Conservation (phyloP, 1,139 yeast genomes). For the Blastobotrys arbuscula region DNA sequence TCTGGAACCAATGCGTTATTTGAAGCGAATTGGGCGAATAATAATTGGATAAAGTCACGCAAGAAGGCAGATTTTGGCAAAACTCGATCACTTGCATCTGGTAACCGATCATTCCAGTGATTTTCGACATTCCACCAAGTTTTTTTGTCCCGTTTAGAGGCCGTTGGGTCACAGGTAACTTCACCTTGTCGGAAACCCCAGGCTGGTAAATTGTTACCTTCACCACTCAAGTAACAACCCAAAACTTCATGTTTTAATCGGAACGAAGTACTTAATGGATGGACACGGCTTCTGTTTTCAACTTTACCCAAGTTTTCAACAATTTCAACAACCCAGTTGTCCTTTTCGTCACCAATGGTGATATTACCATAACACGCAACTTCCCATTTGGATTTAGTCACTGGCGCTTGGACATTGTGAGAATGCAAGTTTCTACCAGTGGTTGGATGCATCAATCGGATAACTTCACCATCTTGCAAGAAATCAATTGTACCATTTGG, state of each 20-base stretch:
- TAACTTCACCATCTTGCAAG: conserved; percentile 64
- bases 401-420: conserved; percentile 77
- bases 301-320: conserved; percentile 61
- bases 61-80: conserved; percentile 80
- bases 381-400: conserved; percentile 65
- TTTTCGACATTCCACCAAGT: conserved; percentile 98
- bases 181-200: conserved; percentile 99
- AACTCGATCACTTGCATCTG: conserved; percentile 62
- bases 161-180: conserved; percentile 74
- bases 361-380: conserved; percentile 91
- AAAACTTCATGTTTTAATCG: conserved; percentile 63
- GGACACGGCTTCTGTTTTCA: conserved; percentile 57
- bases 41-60: conserved; percentile 85
- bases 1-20: conserved; percentile 96
- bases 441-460: conserved; percentile 71
- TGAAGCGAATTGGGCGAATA: conserved; percentile 98
- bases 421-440: conserved; percentile 92
- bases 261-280: conserved; percentile 82
- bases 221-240: conserved; percentile 82
- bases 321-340: conserved; percentile 89
- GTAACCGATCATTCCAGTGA: conserved; percentile 70
- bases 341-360: conserved; percentile 83
- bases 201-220: conserved; percentile 76
- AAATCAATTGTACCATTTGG: conserved; percentile 51
- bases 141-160: conserved; percentile 80